A percentile compares a stretch with the other conserved stretches of the same genome.
These are phyloP conservation scores for Gorgonomyces haynaldii DNA, from an alignment of 192 early-diverging fungal species.

Conservation along the genomic window DNA sequence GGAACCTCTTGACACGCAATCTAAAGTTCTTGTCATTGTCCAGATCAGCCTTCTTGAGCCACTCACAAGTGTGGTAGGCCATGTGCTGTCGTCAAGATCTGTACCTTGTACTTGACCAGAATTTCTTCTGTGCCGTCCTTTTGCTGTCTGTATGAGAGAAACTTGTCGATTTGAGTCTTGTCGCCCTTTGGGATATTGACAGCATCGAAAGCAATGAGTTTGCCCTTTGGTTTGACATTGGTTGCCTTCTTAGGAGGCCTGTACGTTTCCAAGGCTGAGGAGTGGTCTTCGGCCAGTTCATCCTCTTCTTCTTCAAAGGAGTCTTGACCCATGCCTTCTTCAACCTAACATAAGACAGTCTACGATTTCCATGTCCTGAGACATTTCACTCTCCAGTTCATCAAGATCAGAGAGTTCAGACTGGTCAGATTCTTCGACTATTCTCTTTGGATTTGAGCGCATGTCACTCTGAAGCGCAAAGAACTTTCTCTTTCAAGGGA, in stretches of 20 bases:
- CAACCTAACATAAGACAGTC: too few relatives aligned
- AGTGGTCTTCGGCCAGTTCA: too few relatives aligned
- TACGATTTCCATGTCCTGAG: too few relatives aligned
- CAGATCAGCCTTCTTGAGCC: slow-evolving; percentile 44
- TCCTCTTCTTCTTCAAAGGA: too few relatives aligned
- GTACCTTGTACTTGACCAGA: slow-evolving; percentile 71
- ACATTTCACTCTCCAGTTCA: too few relatives aligned
- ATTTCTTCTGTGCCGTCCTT: slow-evolving; percentile 46
- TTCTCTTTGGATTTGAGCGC: too few relatives aligned
- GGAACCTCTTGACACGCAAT: slow-evolving; percentile 60
- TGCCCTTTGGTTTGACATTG: not conserved
- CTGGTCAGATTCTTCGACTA: not conserved
- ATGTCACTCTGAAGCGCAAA: too few relatives aligned
- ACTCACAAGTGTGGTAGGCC: slow-evolving; percentile 62
- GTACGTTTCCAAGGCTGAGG: too few relatives aligned
- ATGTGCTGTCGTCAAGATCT: slow-evolving; percentile 30
- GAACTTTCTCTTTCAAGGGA: too few relatives aligned
- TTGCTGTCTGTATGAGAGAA: slow-evolving; percentile 19
- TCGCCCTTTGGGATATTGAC: slow-evolving; percentile 37
- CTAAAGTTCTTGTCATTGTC: slow-evolving; percentile 53
- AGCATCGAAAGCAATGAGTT: slow-evolving; percentile 16
- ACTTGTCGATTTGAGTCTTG: slow-evolving; percentile 30
- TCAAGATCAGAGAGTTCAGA: slow-evolving; percentile 5
- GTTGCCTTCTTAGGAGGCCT: not conserved
- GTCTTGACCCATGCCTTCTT: too few relatives aligned